Evolutionary conservation across 2,329 filamentous ascomycete species (phyloP), one percentile per base, ranked within the genome.

Genomic region (Hysterium pulicare): DNA sequence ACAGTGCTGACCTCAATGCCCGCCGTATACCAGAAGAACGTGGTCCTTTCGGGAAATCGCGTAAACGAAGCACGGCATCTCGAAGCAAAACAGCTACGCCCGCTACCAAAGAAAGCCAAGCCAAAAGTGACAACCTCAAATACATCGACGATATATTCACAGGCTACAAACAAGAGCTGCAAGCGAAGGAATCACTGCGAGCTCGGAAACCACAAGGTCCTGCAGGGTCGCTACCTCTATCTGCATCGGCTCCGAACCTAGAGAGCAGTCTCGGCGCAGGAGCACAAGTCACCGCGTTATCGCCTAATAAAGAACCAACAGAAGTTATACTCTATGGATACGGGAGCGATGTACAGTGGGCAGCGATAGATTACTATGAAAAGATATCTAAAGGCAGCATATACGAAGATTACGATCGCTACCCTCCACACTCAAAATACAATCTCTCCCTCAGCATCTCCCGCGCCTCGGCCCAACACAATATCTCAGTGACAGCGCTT

Each of bases 391-490:
- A 71, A 23, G 90, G 90, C 20, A 72, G 81, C 49, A 88, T 96
- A 62, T 90, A 90, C 67, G 91, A 97, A 70, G 90, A 96, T 69
- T 97, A 97, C 67, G 82, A 90, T 7, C 83, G 91, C 48, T 83
- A 87, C 50, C 85, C 91, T n/a, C 86, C 87, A 2, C 75, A 81
- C 42, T 77, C 83, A 48, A 79, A 85, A 44, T 91, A 86, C 71
- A 86, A 71, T n/a, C 70, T 87, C 60, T 79, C 83, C 1, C 81
- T 90, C 52, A 79, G 87, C 47, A 79, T 85, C 49, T 84, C 89
- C 55, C 81, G 86, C 38, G 82, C 86, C 8, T 79, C 85, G 7
- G 82, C 84, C 36, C 80, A 82, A 44, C 77, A 79, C 39, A 78
- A 79, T 8, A 71, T 95, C 40, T 86, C 84, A 2, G 70, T 78